Evolutionary conservation across 192 early-diverging fungal species (phyloP), one percentile per base, ranked within the genome.

Genomic region (Oehlia diaphana): DNA sequence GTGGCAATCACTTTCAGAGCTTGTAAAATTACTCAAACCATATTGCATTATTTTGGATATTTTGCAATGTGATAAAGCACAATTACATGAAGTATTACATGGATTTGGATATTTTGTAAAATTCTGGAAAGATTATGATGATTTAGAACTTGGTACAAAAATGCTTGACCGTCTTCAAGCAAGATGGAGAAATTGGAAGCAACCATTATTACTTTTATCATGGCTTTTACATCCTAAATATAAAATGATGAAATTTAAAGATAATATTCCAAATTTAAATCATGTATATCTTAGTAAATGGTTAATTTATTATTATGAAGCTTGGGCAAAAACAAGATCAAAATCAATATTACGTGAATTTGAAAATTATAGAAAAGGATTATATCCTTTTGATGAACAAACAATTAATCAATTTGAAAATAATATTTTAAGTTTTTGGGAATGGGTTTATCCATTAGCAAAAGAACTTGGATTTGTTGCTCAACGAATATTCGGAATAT

Each of bases 371-470:
- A 69, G 14, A 69, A 69, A 9, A 35, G 1, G 28, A 19, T 0
- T 49, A 50, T 73, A 73, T 53, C 47, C 72, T 31, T 73, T 73
- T 73, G 47, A 73, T 58, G 33, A 50, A 47, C 9, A 50, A 26
- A 21, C 72, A 58, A 53, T 28, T 49, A 73, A 31, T 53, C 72
- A 73, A 58, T 73, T 73, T 73, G 12, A 73, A 7, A 37, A 58
- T 23, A 14, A 47, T 49, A 31, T 50, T 21, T 73, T 47, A 35
- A 7, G 7, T 3, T 73, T 4, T 73, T 73, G 72, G 49, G 4
- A 0, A 23, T 73, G 0, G 1, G n/a, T 73, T 23, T 0, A 0
- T 21, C 9, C 26, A 53, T 23, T 49, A 50, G 26, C 72, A 53
- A 73, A 73, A 26, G 47, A 73, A 58, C 26, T 47, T 73, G 47